These are phyloP conservation scores for Phialophora macrospora DNA, from an alignment of 2,329 filamentous ascomycete species.

Conservation along the genomic window DNA sequence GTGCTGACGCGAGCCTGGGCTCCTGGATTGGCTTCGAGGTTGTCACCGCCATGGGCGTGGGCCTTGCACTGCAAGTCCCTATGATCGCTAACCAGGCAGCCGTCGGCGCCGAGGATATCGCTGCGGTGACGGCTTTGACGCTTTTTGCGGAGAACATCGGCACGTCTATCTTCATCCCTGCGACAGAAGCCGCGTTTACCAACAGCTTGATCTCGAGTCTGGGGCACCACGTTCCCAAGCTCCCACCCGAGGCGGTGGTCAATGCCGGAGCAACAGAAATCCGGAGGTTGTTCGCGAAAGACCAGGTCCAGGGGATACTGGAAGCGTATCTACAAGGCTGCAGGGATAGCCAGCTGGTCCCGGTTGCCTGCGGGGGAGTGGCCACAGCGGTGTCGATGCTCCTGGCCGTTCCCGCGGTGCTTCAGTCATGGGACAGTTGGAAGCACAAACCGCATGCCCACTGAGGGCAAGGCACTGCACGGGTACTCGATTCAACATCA, in stretches of 20 bases:
- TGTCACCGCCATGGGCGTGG: slow-evolving; percentile 39
- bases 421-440: slow-evolving; percentile 13
- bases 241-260: slow-evolving; percentile 38
- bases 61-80: slow-evolving; percentile 38
- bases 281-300: slow-evolving; percentile 37
- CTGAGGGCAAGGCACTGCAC: not conserved
- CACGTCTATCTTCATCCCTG: slow-evolving; percentile 40
- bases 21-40: slow-evolving; percentile 47
- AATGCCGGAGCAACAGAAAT: slow-evolving; percentile 42
- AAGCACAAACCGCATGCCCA: slow-evolving; percentile 16
- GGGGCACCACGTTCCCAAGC: slow-evolving; percentile 12
- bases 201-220: slow-evolving; percentile 39
- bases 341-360: slow-evolving; percentile 34
- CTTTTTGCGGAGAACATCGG: slow-evolving; percentile 41
- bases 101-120: slow-evolving; percentile 38
- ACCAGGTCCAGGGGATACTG: slow-evolving; percentile 38
- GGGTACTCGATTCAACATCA: slow-evolving; percentile 4
- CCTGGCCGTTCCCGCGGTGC: slow-evolving; percentile 11
- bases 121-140: slow-evolving; percentile 37
- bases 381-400: slow-evolving; percentile 18
- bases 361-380: slow-evolving; percentile 24
- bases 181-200: slow-evolving; percentile 42
- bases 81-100: slow-evolving; percentile 38
- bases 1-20: slow-evolving; percentile 36
- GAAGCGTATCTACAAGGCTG: slow-evolving; percentile 41